Evolutionary conservation across 2,329 filamentous ascomycete species (phyloP).

Genomic region (Alternaria tenuissima): DNA sequence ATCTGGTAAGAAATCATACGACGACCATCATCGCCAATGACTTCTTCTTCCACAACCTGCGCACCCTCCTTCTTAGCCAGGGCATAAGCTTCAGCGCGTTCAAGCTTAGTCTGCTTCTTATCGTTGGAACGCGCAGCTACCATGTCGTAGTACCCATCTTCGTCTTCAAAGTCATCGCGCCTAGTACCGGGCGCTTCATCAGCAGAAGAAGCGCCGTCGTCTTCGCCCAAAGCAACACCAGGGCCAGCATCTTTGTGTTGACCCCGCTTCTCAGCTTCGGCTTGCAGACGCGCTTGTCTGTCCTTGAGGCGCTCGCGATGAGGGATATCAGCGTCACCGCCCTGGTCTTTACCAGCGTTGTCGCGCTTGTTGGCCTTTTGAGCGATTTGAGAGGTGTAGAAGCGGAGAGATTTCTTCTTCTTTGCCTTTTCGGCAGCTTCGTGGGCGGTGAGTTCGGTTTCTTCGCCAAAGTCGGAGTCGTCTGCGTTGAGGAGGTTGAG

Average conservation of each 20-base stretch:
- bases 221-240: slow-evolving; percentile 71
- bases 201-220: slow-evolving; percentile 71
- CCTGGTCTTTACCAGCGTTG: slow-evolving; percentile 74
- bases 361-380: slow-evolving; percentile 91
- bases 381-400: slow-evolving; percentile 97
- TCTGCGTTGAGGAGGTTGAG: slow-evolving; percentile 60
- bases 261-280: slow-evolving; percentile 86
- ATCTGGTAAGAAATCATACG: slow-evolving; percentile 93
- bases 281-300: slow-evolving; percentile 83
- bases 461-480: slow-evolving; percentile 93
- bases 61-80: slow-evolving; percentile 64
- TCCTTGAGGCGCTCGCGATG: slow-evolving; percentile 89
- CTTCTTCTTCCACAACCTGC: slow-evolving; percentile 71
- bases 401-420: slow-evolving; percentile 90
- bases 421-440: slow-evolving; percentile 86
- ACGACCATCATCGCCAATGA: slow-evolving; percentile 83
- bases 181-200: slow-evolving; percentile 58
- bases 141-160: slow-evolving; percentile 89
- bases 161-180: slow-evolving; percentile 56
- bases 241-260: slow-evolving; percentile 62
- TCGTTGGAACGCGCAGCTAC: slow-evolving; percentile 72
- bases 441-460: slow-evolving; percentile 77
- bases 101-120: slow-evolving; percentile 79
- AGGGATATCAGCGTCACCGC: slow-evolving; percentile 83
- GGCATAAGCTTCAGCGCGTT: slow-evolving; percentile 65